phyloP scores from a whole-genome alignment of 371 early-diverging fungal species.

The Mucor irregularis region DNA sequence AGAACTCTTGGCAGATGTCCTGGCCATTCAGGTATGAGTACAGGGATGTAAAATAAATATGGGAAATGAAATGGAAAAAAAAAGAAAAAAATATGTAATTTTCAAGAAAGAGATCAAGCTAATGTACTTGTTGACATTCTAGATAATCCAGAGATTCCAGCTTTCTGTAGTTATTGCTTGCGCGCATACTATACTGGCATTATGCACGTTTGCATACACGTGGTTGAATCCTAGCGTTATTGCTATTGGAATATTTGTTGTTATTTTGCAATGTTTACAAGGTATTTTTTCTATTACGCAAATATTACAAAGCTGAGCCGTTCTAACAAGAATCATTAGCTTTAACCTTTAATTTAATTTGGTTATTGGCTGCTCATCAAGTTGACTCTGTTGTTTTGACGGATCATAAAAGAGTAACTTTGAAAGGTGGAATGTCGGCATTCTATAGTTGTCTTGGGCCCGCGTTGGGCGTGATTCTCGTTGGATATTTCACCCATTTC shows the following conservation, averaged over 20 bases:
- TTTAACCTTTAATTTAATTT: conserved; percentile 28
- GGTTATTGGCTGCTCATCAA: conserved; percentile 30
- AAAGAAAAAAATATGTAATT: neutral
- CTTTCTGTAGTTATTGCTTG: conserved; percentile 4
- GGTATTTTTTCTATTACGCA: conserved; percentile 9
- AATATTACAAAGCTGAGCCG: neutral
- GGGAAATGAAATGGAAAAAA: neutral
- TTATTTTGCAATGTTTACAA: conserved; percentile 29
- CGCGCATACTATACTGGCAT: conserved; percentile 18
- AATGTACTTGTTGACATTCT: conserved; percentile 5
- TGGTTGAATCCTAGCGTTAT: conserved; percentile 22
- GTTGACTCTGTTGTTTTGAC: conserved; percentile 27
- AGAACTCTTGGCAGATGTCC: conserved; percentile 9
- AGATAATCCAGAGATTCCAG: conserved; percentile 11
- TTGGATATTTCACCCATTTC: conserved; percentile 22
- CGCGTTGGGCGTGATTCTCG: conserved; percentile 26
- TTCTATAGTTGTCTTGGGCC: conserved; percentile 35
- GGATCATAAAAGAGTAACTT: conserved; percentile 27
- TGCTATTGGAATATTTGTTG: conserved; percentile 7
- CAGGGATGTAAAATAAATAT: conserved; percentile 1
- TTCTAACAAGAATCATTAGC: conserved; percentile 1
- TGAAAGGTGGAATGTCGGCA: conserved; percentile 30
- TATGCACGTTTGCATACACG: conserved; percentile 27
- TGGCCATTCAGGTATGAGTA: conserved; percentile 2
- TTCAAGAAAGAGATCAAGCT: neutral